Percentiles rank a stretch among this genome's conserved stretches.
Conservation (phyloP, 805 yeast species). For the Debaryomyces maramus region DNA sequence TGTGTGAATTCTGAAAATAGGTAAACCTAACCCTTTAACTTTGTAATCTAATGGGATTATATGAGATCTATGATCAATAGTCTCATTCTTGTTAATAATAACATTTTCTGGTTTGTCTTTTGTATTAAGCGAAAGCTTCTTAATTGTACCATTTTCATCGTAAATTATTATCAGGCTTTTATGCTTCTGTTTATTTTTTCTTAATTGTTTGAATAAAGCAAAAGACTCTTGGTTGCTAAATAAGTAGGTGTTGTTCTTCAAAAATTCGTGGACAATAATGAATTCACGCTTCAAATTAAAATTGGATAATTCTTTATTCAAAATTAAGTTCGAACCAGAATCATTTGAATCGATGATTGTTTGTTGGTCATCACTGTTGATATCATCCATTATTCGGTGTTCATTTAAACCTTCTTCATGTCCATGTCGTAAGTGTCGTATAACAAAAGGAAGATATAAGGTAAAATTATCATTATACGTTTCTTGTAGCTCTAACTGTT, state of each 20-base stretch:
- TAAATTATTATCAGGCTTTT: slow-evolving; percentile 21
- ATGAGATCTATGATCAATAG: slow-evolving; percentile 30
- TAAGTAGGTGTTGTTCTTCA: slow-evolving; percentile 27
- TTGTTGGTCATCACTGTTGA: slow-evolving; percentile 19
- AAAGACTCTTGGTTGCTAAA: slow-evolving; percentile 33
- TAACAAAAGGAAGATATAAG: slow-evolving; percentile 36
- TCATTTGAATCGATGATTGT: slow-evolving; percentile 20
- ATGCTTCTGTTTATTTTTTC: slow-evolving; percentile 20
- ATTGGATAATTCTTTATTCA: slow-evolving; percentile 19
- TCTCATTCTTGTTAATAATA: slow-evolving; percentile 1
- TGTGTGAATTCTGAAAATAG: slow-evolving; percentile 33
- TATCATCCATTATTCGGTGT: background rate
- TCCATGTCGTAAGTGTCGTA: slow-evolving; percentile 21
- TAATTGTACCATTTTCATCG: slow-evolving; percentile 20
- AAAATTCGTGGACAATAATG: slow-evolving; percentile 33
- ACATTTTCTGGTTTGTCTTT: slow-evolving; percentile 5
- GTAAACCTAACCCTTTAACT: slow-evolving; percentile 34
- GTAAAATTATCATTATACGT: slow-evolving; percentile 39
- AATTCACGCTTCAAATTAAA: slow-evolving; percentile 30
- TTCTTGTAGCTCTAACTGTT: slow-evolving; percentile 34
- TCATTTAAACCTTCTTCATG: background rate
- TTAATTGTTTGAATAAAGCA: slow-evolving; percentile 26
- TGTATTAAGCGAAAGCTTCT: slow-evolving; percentile 10
- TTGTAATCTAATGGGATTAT: slow-evolving; percentile 34
- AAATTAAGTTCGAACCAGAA: slow-evolving; percentile 14